These are phyloP conservation scores for Keithomyces neogunnii DNA, from an alignment of 2,329 filamentous ascomycete species.

Conservation along the genomic window DNA sequence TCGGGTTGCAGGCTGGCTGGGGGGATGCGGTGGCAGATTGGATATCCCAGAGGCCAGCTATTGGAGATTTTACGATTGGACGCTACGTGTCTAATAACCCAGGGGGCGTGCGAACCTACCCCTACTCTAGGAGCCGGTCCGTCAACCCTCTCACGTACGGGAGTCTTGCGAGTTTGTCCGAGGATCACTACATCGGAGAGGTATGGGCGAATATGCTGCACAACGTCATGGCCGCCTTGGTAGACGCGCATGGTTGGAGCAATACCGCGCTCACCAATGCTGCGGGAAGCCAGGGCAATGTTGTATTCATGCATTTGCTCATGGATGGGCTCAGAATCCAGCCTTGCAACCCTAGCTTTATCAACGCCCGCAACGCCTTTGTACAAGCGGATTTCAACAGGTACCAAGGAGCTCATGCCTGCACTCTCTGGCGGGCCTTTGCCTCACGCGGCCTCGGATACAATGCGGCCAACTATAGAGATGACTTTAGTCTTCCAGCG, in stretches of 20 bases:
- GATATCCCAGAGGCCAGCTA: constrained; percentile 39
- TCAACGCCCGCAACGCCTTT: constrained; percentile 46
- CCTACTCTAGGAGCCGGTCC: constrained; percentile 41
- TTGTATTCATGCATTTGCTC: constrained; percentile 42
- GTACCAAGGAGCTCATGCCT: constrained; percentile 40
- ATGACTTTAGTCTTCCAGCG: constrained; percentile 21
- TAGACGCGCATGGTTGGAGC: constrained; percentile 39
- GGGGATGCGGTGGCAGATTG: constrained; percentile 41
- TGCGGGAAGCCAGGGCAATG: constrained; percentile 42
- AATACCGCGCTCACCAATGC: constrained; percentile 30
- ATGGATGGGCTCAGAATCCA: constrained; percentile 44
- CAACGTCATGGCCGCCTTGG: constrained; percentile 48
- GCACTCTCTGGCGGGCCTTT: constrained; percentile 45
- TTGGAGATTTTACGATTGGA: constrained; percentile 27
- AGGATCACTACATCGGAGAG: constrained; percentile 40
- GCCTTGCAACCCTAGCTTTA: constrained; percentile 46
- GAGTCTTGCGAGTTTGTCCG: constrained; percentile 24
- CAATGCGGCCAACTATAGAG: constrained; percentile 20
- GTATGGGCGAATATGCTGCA: constrained; percentile 45
- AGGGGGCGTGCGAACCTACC: constrained; percentile 37
- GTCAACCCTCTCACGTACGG: constrained; percentile 43
- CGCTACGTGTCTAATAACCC: constrained; percentile 36
- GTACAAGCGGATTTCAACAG: constrained; percentile 44
- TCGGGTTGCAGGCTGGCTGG: constrained; percentile 53
- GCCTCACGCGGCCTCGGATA: constrained; percentile 46